Conservation (phyloP, 345 rosid species). For the Laguncularia racemosa region DNA sequence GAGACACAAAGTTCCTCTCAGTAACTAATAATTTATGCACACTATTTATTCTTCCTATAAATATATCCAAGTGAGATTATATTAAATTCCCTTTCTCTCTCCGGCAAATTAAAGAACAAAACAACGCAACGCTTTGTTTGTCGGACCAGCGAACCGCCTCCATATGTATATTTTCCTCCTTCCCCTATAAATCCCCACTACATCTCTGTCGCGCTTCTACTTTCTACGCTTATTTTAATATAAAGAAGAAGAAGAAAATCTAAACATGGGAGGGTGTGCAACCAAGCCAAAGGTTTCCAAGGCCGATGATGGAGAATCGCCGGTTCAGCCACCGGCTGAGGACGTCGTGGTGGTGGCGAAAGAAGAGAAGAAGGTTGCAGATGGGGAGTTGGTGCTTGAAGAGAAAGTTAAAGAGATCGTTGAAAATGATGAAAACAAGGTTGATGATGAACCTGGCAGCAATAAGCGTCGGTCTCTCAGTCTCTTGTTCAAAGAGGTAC, state of each 20-base stretch:
- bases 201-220: neutral
- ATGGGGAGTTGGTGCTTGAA: conserved; percentile 18
- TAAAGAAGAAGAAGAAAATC: neutral
- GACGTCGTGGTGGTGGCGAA: conserved; percentile 6
- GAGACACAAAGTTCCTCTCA: no score
- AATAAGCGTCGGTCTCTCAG: conserved; percentile 3
- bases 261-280: conserved; percentile 43
- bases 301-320: conserved; percentile 18
- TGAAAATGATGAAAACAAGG: conserved; percentile 2
- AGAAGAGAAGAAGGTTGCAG: conserved; percentile 9
- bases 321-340: conserved; percentile 14
- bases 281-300: conserved; percentile 41
- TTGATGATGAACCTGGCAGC: neutral
- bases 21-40: no score
- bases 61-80: no score
- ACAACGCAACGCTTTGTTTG: no score
- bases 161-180: neutral
- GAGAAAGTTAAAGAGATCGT: conserved; percentile 15
- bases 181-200: conserved; percentile 16
- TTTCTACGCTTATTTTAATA: neutral
- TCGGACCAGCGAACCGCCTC: no score
- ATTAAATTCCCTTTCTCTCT: no score
- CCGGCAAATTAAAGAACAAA: no score
- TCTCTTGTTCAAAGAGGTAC: conserved; percentile 4
- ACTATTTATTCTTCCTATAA: no score